These are phyloP conservation scores for Monilinia aucupariae DNA, from an alignment of 2,329 filamentous ascomycete species.

Conservation along the genomic window DNA sequence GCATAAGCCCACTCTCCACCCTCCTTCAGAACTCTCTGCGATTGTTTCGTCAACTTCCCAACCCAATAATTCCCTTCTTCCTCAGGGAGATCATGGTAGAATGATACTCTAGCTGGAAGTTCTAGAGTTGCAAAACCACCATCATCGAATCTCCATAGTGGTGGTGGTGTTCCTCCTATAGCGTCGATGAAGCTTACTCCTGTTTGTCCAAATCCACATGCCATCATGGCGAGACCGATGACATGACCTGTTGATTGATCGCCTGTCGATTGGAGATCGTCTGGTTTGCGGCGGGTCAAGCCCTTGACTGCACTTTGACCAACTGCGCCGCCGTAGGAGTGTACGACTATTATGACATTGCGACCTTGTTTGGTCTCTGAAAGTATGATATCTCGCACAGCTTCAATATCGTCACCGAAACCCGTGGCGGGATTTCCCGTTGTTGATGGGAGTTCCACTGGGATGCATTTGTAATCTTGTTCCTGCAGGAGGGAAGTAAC, in stretches of 20 bases:
- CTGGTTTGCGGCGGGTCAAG: constrained; percentile 31
- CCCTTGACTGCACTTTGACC: constrained; percentile 40
- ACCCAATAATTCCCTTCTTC: constrained; percentile 40
- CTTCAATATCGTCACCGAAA: constrained; percentile 38
- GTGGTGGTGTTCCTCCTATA: constrained; percentile 37
- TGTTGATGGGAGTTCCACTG: constrained; percentile 37
- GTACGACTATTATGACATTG: constrained; percentile 40
- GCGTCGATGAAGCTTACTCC: constrained; percentile 38
- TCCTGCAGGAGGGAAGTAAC: constrained; percentile 34
- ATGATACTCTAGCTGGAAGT: constrained; percentile 35
- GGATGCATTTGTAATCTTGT: constrained; percentile 33
- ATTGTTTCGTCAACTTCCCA: constrained; percentile 37
- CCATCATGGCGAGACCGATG: constrained; percentile 38
- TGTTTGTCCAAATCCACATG: constrained; percentile 37
- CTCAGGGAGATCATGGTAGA: constrained; percentile 42
- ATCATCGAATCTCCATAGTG: constrained; percentile 37
- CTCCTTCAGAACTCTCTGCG: constrained; percentile 39
- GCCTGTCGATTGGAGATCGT: constrained; percentile 9
- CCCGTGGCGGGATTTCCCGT: constrained; percentile 30
- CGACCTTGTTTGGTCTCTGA: constrained; percentile 35
- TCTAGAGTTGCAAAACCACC: constrained; percentile 39
- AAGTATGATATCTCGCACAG: constrained; percentile 34
- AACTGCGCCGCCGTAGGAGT: constrained; percentile 41
- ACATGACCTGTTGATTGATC: constrained; percentile 33
- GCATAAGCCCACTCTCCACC: constrained; percentile 35